Conservation (phyloP, 169 alveolate species). For the Eimeria necatrix region DNA sequence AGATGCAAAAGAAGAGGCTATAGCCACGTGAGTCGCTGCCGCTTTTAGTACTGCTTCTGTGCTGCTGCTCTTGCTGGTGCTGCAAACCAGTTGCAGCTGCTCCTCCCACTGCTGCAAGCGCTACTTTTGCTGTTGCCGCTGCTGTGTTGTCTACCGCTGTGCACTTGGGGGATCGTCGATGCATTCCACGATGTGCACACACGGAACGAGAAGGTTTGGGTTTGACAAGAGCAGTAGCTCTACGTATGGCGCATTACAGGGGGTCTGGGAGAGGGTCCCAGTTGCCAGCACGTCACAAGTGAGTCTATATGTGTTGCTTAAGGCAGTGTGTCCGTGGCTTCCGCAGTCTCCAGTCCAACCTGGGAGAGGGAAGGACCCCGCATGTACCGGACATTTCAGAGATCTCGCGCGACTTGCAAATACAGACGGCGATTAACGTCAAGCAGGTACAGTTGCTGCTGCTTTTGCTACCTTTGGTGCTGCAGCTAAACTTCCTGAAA, state of each 20-base stretch:
- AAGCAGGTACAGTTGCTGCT: constrained; percentile 7
- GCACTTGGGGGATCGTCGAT: too few species aligned
- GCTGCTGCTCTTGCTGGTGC: not conserved
- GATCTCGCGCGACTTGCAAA: constrained; percentile 14
- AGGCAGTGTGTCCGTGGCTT: not conserved
- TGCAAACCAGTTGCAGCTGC: not conserved
- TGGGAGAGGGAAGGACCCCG: constrained; percentile 19
- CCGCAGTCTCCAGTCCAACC: constrained; percentile 10
- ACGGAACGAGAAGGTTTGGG: too few species aligned
- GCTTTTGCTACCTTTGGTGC: not conserved
- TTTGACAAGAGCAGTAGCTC: too few species aligned
- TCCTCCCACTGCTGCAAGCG: not conserved
- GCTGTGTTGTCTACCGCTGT: not conserved
- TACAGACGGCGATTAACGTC: constrained; percentile 43
- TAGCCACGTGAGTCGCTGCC: not conserved
- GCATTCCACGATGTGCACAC: too few species aligned
- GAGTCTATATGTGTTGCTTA: too few species aligned
- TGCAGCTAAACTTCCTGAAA: not conserved
- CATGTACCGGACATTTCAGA: not conserved
- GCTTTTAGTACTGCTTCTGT: not conserved
- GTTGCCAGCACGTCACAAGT: too few species aligned
- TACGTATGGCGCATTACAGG: too few species aligned
- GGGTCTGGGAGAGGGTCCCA: too few species aligned
- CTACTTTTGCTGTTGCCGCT: not conserved
- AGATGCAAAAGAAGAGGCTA: constrained; percentile 27